These are phyloP conservation scores for Galerina sulciceps DNA, from an alignment of 768 basidiomycete species.

Conservation along the genomic window DNA sequence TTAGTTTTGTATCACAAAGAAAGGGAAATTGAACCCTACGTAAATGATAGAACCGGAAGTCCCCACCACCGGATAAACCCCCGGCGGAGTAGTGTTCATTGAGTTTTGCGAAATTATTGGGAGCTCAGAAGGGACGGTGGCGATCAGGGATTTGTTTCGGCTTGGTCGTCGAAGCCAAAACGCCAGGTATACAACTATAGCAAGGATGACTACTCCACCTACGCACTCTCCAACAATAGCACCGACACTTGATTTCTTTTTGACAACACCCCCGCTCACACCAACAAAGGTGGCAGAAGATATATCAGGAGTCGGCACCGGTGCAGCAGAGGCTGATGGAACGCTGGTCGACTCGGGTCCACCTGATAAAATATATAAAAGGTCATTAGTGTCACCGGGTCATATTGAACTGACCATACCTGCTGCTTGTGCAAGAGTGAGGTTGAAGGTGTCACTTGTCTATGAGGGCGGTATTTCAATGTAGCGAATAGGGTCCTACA, in stretches of 20 bases:
- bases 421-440: constrained; percentile 30
- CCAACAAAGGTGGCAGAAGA: background rate
- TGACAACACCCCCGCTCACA: too few species aligned
- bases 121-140: constrained; percentile 23
- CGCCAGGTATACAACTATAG: constrained; percentile 38
- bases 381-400: background rate
- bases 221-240: constrained; percentile 69
- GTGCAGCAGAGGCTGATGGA: constrained; percentile 24
- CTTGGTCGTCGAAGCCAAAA: constrained; percentile 32
- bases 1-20: background rate
- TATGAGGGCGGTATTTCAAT: constrained; percentile 15
- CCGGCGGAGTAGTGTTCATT: constrained; percentile 23
- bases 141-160: constrained; percentile 16
- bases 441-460: constrained; percentile 35
- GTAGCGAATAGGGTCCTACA: background rate
- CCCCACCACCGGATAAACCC: constrained; percentile 20
- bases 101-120: constrained; percentile 13
- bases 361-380: constrained; percentile 18
- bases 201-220: constrained; percentile 54
- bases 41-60: constrained; percentile 38
- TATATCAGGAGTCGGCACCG: background rate
- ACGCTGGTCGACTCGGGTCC: constrained; percentile 39
- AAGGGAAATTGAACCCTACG: constrained; percentile 28
- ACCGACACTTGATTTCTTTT: constrained; percentile 21
- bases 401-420: constrained; percentile 28